Conservation (phyloP, 2,329 filamentous ascomycete species). For the Fusarium burgessii region DNA sequence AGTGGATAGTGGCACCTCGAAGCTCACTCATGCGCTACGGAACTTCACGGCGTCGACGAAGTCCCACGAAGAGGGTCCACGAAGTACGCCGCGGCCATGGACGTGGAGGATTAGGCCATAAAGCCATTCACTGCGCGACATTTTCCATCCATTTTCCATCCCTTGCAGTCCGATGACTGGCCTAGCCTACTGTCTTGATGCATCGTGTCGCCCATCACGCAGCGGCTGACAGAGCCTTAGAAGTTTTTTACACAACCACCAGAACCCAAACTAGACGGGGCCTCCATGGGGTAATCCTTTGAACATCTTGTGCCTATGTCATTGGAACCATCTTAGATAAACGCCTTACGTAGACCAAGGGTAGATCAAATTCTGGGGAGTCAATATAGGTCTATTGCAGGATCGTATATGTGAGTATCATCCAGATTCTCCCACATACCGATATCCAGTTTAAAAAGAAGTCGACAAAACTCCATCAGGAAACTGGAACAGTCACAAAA, state of each 20-base stretch:
- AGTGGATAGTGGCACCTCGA: slow-evolving; percentile 29
- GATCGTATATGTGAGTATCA: not conserved
- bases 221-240: slow-evolving; percentile 3
- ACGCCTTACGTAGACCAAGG: not conserved
- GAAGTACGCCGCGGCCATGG: slow-evolving; percentile 31
- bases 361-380: not conserved
- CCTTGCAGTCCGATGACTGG: slow-evolving; percentile 24
- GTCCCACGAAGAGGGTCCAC: slow-evolving; percentile 35
- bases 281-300: slow-evolving; percentile 12
- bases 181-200: not conserved
- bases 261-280: slow-evolving; percentile 1
- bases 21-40: slow-evolving; percentile 25
- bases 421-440: not conserved
- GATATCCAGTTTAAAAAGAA: not conserved
- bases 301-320: not conserved
- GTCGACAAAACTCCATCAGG: not conserved
- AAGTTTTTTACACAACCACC: not conserved
- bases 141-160: slow-evolving; percentile 24
- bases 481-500: slow-evolving; percentile 1
- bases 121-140: slow-evolving; percentile 36
- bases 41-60: slow-evolving; percentile 32
- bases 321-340: not conserved
- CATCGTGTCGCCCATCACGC: slow-evolving; percentile 4
- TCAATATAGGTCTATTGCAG: not conserved
- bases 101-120: slow-evolving; percentile 23